A percentile compares a stretch with the other conserved stretches of the same genome.
Evolutionary conservation across 129 eudicot genomes (phyloP).

Genomic region (Artemisia argyi): DNA sequence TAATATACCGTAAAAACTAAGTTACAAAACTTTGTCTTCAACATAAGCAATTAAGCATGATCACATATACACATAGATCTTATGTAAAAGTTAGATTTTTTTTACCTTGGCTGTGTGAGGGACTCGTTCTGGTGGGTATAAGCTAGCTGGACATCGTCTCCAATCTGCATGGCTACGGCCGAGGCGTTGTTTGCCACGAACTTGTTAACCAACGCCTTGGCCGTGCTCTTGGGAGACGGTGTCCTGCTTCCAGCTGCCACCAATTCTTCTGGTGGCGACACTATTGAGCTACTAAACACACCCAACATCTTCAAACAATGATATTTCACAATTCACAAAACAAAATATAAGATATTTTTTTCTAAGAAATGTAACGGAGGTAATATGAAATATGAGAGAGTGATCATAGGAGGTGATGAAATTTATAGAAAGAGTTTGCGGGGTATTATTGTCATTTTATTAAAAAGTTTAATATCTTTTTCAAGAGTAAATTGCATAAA

Average conservation of each 20-base stretch:
- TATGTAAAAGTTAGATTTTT: not conserved
- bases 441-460: constrained; percentile 45
- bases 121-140: constrained; percentile 79
- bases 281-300: constrained; percentile 71
- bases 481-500: not conserved
- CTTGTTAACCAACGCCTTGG: constrained; percentile 65
- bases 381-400: constrained; percentile 41
- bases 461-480: not conserved
- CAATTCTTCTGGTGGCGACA: constrained; percentile 95
- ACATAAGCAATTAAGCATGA: too few relatives aligned
- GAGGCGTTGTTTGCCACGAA: constrained; percentile 57
- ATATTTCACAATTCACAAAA: not conserved
- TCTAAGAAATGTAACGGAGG: constrained; percentile 3
- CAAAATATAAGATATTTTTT: not conserved
- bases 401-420: constrained; percentile 18
- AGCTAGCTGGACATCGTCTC: constrained; percentile 79
- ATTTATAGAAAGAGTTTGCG: constrained; percentile 40
- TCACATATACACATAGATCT: too few relatives aligned
- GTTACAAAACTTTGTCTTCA: not conserved
- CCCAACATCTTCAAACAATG: constrained; percentile 55
- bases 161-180: constrained; percentile 71
- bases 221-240: constrained; percentile 87
- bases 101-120: constrained; percentile 73
- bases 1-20: not conserved
- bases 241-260: constrained; percentile 98